These are phyloP conservation scores for Candida koratica DNA, from an alignment of 805 yeast genomes.

Conservation along the genomic window DNA sequence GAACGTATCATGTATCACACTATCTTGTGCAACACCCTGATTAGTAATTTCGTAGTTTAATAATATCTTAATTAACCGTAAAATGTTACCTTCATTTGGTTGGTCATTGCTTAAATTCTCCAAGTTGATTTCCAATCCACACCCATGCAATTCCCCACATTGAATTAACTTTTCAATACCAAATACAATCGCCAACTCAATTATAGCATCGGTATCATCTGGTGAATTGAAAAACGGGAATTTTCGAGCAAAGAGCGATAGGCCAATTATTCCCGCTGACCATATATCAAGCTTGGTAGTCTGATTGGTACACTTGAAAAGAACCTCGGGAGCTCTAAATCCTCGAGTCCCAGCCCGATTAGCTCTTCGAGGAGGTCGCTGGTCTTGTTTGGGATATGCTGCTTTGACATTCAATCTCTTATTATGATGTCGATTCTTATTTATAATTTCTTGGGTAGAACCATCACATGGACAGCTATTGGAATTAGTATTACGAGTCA, in stretches of 20 bases:
- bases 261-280: constrained; percentile 87
- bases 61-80: constrained; percentile 26
- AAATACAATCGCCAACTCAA: constrained; percentile 78
- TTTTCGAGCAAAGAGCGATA: constrained; percentile 71
- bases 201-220: constrained; percentile 87
- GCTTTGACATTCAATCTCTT: constrained; percentile 35
- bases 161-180: constrained; percentile 70
- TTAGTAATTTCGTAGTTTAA: constrained; percentile 44
- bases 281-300: constrained; percentile 80
- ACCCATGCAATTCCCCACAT: constrained; percentile 82
- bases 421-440: constrained; percentile 13
- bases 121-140: constrained; percentile 62
- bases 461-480: constrained; percentile 55
- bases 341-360: constrained; percentile 97
- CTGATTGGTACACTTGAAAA: constrained; percentile 82
- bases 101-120: constrained; percentile 14
- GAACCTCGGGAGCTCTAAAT: constrained; percentile 89
- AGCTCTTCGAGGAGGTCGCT: constrained; percentile 84
- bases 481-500: constrained; percentile 15
- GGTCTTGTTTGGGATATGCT: constrained; percentile 81
- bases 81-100: constrained; percentile 29
- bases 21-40: constrained; percentile 63
- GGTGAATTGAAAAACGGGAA: constrained; percentile 93
- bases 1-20: constrained; percentile 66
- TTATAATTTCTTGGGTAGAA: constrained; percentile 12